Conservation (phyloP, 2,329 filamentous ascomycete genomes). For the Pseudogymnoascus pannorum region DNA sequence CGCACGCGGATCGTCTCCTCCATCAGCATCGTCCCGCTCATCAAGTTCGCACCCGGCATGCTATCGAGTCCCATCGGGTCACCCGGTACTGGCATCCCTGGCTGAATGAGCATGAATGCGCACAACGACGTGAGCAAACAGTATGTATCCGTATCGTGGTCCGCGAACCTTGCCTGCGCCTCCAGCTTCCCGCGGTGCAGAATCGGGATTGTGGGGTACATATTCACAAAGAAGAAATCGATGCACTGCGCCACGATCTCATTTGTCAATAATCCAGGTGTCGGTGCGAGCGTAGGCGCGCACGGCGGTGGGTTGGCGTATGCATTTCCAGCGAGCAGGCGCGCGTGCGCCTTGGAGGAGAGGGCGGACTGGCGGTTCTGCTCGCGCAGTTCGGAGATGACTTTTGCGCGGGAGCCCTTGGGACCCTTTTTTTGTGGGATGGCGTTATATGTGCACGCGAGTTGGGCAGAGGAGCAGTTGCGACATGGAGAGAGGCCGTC, state of each 20-base stretch:
- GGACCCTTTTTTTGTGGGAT: constrained; percentile 71
- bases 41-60: constrained; percentile 51
- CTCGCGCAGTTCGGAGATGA: constrained; percentile 66
- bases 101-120: constrained; percentile 62
- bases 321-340: constrained; percentile 48
- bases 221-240: constrained; percentile 61
- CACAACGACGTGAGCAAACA: constrained; percentile 58
- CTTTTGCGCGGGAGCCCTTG: constrained; percentile 66
- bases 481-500: constrained; percentile 64
- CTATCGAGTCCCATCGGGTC: constrained; percentile 51
- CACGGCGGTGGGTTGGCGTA: constrained; percentile 30
- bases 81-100: constrained; percentile 55
- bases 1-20: constrained; percentile 60
- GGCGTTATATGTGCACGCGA: constrained; percentile 67
- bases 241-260: constrained; percentile 60
- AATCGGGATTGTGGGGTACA: constrained; percentile 58
- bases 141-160: constrained; percentile 56
- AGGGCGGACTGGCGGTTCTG: constrained; percentile 60
- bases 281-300: constrained; percentile 44
- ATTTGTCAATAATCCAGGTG: constrained; percentile 51
- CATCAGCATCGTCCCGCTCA: constrained; percentile 58
- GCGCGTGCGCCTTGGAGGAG: constrained; percentile 53
- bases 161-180: constrained; percentile 51
- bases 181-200: constrained; percentile 52
- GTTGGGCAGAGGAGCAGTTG: constrained; percentile 60